phyloP scores from a whole-genome alignment of 176 grass and related monocot genomes.

The Hsuehochloa calcarea region DNA sequence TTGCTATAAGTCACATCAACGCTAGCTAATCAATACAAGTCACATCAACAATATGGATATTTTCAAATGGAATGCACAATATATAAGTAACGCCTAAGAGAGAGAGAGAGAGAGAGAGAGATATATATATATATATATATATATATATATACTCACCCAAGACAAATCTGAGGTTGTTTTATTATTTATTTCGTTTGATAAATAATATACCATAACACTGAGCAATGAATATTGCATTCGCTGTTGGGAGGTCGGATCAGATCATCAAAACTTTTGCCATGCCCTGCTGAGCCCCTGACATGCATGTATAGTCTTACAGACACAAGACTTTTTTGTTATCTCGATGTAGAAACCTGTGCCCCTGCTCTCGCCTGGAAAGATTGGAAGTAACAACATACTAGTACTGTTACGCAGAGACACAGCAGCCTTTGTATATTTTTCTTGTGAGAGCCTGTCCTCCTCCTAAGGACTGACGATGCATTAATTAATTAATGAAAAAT shows the following conservation, averaged over 20 bases:
- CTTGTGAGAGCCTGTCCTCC: conserved; percentile 10
- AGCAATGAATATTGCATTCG: background rate
- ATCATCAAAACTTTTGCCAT: conserved; percentile 38
- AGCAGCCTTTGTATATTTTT: conserved; percentile 14
- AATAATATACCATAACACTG: background rate
- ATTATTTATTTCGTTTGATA: background rate
- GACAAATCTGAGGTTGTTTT: background rate
- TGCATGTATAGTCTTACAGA: conserved; percentile 16
- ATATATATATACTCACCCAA: background rate
- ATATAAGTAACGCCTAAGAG: background rate
- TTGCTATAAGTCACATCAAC: conserved; percentile 22
- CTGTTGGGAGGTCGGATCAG: conserved; percentile 21
- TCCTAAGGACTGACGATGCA: background rate
- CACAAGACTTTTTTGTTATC: conserved; percentile 13
- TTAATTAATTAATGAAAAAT: background rate
- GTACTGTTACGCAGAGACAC: conserved; percentile 9
- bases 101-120: too few relatives aligned
- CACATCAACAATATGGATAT: conserved; percentile 12
- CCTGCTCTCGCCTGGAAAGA: conserved; percentile 35
- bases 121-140: too few relatives aligned
- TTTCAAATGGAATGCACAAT: background rate
- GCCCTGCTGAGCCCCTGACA: conserved; percentile 15
- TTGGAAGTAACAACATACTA: conserved; percentile 37
- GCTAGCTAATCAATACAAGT: background rate
- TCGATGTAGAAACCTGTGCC: conserved; percentile 24